phyloP scores from a whole-genome alignment of 2,329 filamentous ascomycete genomes.

The Seiridium cupressi region DNA sequence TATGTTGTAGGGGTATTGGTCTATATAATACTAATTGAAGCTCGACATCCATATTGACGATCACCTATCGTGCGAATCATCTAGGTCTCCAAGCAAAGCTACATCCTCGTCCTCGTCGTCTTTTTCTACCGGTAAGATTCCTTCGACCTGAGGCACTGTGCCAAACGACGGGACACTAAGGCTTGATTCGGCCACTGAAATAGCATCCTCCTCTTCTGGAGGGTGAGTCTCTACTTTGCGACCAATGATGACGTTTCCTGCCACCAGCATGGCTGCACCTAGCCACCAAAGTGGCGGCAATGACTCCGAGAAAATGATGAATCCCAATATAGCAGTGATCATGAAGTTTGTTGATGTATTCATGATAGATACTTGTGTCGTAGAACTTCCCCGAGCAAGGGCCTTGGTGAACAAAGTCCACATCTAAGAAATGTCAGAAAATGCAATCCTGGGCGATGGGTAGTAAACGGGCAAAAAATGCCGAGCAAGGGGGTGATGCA shows the following conservation, averaged over 20 bases:
- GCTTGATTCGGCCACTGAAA: background rate
- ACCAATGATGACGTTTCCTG: conserved; percentile 76
- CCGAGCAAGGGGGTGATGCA: background rate
- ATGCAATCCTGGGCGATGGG: too few relatives aligned
- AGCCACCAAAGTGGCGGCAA: conserved; percentile 75
- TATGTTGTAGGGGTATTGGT: too few relatives aligned
- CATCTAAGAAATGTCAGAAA: conserved; percentile 48
- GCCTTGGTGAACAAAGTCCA: conserved; percentile 81
- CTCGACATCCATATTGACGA: too few relatives aligned
- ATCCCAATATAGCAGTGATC: conserved; percentile 70
- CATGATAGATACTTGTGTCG: conserved; percentile 77
- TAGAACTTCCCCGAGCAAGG: conserved; percentile 70
- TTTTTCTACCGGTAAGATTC: conserved; percentile 4
- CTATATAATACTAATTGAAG: too few relatives aligned
- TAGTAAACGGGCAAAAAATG: too few relatives aligned
- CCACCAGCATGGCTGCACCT: conserved; percentile 69
- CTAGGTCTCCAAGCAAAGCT: conserved; percentile 3
- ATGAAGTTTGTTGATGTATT: conserved; percentile 84
- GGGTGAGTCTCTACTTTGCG: conserved; percentile 43
- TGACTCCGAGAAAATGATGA: conserved; percentile 67
- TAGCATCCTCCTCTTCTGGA: background rate
- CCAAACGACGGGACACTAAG: background rate
- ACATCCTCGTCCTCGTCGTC: conserved; percentile 10
- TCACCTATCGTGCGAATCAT: background rate
- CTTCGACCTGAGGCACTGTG: background rate